Percentiles rank a stretch among this genome's conserved stretches.
Conservation (phyloP, 441 rosid species). For the Pelargonium citronellum region DNA sequence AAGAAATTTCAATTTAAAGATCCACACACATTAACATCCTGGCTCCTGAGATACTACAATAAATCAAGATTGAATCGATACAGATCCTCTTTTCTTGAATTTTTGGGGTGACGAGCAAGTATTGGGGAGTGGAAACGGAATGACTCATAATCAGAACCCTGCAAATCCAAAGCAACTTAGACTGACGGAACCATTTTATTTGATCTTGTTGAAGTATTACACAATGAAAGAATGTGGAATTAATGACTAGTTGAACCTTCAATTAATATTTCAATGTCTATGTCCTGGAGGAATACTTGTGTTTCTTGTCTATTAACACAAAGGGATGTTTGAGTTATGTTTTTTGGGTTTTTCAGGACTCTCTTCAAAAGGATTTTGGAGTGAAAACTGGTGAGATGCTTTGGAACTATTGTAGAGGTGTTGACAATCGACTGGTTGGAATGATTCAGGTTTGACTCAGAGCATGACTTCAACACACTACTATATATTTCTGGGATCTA, state of each 20-base stretch:
- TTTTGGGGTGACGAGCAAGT: not conserved
- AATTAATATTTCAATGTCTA: not conserved
- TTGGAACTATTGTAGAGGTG: slow-evolving; percentile 87
- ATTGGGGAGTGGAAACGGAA: not conserved
- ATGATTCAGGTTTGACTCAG: slow-evolving; percentile 56
- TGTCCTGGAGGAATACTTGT: slow-evolving; percentile 10
- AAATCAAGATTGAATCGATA: not conserved
- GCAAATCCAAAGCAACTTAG: not conserved
- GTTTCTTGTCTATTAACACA: slow-evolving; percentile 1
- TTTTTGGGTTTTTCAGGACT: slow-evolving; percentile 39
- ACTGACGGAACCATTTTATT: not conserved
- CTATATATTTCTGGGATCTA: slow-evolving; percentile 9
- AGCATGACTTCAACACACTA: not conserved
- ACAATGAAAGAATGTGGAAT: not conserved
- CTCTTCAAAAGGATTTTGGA: slow-evolving; percentile 82
- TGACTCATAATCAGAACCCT: not conserved
- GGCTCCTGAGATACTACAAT: not conserved
- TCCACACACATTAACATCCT: too few relatives aligned
- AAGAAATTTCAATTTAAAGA: not conserved
- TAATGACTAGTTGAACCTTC: not conserved
- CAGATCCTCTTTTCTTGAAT: not conserved
- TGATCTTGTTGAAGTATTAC: not conserved
- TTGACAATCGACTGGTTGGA: slow-evolving; percentile 72
- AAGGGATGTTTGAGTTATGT: slow-evolving; percentile 15
- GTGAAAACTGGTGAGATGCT: slow-evolving; percentile 91